A percentile compares a stretch with the other conserved stretches of the same genome.
Conservation (phyloP, 106 monocot genomes). For the Allium sativum region DNA sequence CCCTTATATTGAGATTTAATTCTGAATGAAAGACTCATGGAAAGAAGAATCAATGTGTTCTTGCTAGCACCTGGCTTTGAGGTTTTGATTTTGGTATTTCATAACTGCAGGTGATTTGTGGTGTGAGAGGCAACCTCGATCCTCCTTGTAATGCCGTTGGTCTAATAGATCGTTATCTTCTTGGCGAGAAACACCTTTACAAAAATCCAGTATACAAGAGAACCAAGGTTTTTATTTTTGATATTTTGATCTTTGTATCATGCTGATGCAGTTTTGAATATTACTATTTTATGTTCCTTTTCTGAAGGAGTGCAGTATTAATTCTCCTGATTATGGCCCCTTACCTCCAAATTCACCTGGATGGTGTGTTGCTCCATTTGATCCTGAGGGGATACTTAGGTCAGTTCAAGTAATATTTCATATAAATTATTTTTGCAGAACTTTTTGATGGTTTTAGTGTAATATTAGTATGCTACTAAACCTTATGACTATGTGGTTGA, state of each 20-base stretch:
- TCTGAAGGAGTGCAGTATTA: slow-evolving; percentile 71
- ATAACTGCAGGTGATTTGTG: slow-evolving; percentile 61
- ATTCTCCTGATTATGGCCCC: slow-evolving; percentile 93
- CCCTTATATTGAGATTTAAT: too few species aligned
- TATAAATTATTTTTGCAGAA: not conserved
- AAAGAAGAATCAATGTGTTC: too few species aligned
- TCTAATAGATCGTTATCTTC: slow-evolving; percentile 62
- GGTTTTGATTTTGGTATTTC: too few species aligned
- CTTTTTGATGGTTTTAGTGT: too few species aligned
- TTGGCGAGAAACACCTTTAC: slow-evolving; percentile 82
- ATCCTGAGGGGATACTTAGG: slow-evolving; percentile 95
- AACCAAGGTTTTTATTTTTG: slow-evolving; percentile 56
- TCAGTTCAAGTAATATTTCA: slow-evolving; percentile 5
- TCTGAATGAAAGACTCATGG: too few species aligned
- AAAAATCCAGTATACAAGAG: slow-evolving; percentile 79
- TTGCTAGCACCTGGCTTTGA: too few species aligned
- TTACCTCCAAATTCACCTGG: slow-evolving; percentile 66
- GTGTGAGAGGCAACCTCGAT: slow-evolving; percentile 52
- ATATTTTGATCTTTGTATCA: not conserved
- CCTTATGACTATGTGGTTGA: too few species aligned
- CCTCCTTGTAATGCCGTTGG: slow-evolving; percentile 98
- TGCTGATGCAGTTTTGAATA: slow-evolving; percentile 14
- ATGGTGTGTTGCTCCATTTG: slow-evolving; percentile 97
- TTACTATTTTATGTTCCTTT: not conserved
- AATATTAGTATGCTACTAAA: too few species aligned